phyloP scores from a whole-genome alignment of 176 grass and related monocot species.

The Luzula sylvatica region DNA sequence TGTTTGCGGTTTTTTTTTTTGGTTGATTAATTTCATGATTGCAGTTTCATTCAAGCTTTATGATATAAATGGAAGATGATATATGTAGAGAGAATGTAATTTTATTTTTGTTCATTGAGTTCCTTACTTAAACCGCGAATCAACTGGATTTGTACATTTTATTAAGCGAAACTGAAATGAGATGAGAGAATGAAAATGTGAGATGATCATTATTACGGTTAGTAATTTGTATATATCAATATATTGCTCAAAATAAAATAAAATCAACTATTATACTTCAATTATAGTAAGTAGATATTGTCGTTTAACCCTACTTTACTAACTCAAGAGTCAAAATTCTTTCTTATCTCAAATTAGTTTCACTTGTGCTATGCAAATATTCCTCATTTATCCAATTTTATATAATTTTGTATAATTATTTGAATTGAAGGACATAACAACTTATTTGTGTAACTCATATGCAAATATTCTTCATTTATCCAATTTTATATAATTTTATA shows the following conservation, averaged over 20 bases:
- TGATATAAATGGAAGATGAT: constrained; percentile 63
- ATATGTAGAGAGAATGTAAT: constrained; percentile 91
- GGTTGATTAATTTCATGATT: too few species aligned
- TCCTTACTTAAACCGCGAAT: too few species aligned
- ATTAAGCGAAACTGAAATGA: constrained; percentile 87
- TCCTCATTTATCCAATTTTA: neutral
- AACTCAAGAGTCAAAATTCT: constrained; percentile 99
- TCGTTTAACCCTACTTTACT: constrained; percentile 71
- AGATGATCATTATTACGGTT: constrained; percentile 93
- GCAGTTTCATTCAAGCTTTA: constrained; percentile 82
- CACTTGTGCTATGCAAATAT: neutral
- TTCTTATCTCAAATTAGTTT: constrained; percentile 80
- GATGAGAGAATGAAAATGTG: constrained; percentile 73
- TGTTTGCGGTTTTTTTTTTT: too few species aligned
- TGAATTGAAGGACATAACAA: constrained; percentile 80
- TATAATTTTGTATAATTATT: too few species aligned
- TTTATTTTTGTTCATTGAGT: too few species aligned
- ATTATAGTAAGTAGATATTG: too few species aligned
- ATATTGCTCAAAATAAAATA: too few species aligned
- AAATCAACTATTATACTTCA: constrained; percentile 10
- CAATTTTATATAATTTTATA: too few species aligned
- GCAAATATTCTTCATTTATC: too few species aligned
- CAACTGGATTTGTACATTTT: neutral
- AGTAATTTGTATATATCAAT: too few species aligned
- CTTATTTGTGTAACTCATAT: too few species aligned